phyloP scores from a whole-genome alignment of 2,329 filamentous ascomycete species.

The Neofusicoccum ribis region DNA sequence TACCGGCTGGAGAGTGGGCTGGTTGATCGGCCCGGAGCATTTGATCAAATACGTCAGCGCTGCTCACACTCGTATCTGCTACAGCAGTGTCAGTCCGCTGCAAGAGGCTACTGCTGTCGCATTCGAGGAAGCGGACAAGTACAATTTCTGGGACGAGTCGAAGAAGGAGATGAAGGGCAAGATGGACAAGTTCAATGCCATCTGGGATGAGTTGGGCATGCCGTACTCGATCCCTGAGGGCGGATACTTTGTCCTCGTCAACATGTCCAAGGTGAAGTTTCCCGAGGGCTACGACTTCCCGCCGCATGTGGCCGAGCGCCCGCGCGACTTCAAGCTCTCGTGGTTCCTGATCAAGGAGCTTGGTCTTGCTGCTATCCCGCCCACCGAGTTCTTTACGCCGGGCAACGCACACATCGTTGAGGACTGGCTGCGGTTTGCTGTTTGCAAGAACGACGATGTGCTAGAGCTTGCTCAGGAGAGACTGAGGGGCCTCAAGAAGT shows the following conservation, averaged over 20 bases:
- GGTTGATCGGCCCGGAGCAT: conserved; percentile 85
- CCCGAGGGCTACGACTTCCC: conserved; percentile 87
- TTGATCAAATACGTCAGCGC: conserved; percentile 89
- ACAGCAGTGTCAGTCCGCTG: conserved; percentile 86
- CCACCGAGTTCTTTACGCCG: conserved; percentile 94
- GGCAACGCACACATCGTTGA: conserved; percentile 80
- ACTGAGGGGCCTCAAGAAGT: conserved; percentile 44
- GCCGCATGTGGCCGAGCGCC: conserved; percentile 78
- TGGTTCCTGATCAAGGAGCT: conserved; percentile 98
- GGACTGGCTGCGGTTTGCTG: conserved; percentile 91
- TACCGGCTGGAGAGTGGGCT: conserved; percentile 95
- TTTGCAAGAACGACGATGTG: conserved; percentile 91
- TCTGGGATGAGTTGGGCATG: conserved; percentile 50
- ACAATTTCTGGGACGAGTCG: conserved; percentile 84
- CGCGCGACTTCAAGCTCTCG: conserved; percentile 88
- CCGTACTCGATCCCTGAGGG: conserved; percentile 89
- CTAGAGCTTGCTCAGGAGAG: conserved; percentile 53
- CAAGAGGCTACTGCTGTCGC: conserved; percentile 94
- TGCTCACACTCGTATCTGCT: conserved; percentile 95
- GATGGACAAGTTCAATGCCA: conserved; percentile 79
- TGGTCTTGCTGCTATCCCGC: conserved; percentile 92
- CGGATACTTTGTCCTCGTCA: conserved; percentile 95
- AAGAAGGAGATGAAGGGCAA: conserved; percentile 87
- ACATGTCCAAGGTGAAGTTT: conserved; percentile 83
- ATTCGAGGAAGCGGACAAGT: conserved; percentile 82